phyloP scores from a whole-genome alignment of 306 rosid species.

The Quercus mongolica region DNA sequence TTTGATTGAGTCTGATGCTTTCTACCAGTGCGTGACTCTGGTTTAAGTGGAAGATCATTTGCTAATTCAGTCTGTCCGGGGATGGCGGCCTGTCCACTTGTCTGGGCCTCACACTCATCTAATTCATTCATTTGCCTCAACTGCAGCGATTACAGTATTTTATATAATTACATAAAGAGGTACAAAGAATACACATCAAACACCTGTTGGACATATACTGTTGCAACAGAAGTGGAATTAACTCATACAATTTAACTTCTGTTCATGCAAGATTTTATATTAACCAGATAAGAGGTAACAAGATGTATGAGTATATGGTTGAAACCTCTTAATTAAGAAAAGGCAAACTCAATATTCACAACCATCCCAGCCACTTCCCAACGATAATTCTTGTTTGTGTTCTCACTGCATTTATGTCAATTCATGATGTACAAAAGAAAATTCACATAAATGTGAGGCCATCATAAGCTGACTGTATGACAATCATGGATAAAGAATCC shows the following conservation, averaged over 20 bases:
- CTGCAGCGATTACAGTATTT: conserved; percentile 34
- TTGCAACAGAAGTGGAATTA: neutral
- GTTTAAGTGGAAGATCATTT: conserved; percentile 25
- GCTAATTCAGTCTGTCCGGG: conserved; percentile 13
- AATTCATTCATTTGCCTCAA: conserved; percentile 31
- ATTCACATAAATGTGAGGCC: neutral
- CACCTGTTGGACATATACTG: neutral
- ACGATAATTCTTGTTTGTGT: neutral
- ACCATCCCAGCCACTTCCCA: neutral
- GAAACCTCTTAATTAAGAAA: neutral
- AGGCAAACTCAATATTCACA: neutral
- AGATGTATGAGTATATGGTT: neutral
- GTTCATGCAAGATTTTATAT: neutral
- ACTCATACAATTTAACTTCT: neutral
- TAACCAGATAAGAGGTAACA: neutral
- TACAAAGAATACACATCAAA: neutral
- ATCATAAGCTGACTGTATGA: neutral
- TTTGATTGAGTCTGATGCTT: conserved; percentile 36
- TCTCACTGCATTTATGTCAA: neutral
- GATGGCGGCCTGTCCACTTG: conserved; percentile 18
- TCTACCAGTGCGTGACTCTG: conserved; percentile 20
- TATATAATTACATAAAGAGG: neutral
- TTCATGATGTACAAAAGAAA: neutral
- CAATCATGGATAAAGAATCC: neutral
- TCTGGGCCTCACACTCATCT: conserved; percentile 24